These are phyloP conservation scores for Fusarium oxysporum DNA, from an alignment of 2,329 filamentous ascomycete species.

Conservation along the genomic window DNA sequence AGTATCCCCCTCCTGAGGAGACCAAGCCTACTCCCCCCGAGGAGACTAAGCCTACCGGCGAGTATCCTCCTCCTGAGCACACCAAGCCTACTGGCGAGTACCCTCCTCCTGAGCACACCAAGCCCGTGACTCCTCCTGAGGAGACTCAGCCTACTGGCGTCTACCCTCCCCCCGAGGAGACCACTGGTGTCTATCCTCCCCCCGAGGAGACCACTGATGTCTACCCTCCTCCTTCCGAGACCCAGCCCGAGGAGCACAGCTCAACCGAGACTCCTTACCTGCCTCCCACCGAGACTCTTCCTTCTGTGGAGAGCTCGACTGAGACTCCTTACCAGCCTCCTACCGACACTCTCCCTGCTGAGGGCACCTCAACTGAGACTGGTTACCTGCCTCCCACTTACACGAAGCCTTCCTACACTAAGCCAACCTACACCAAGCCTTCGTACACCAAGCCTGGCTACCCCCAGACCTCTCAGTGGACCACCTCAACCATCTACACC, in stretches of 20 bases:
- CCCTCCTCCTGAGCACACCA: background rate
- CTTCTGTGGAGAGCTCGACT: background rate
- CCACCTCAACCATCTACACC: slow-evolving; percentile 37
- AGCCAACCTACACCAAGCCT: slow-evolving; percentile 15
- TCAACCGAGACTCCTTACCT: background rate
- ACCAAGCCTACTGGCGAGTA: background rate
- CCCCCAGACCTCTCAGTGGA: slow-evolving; percentile 22
- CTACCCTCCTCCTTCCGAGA: background rate
- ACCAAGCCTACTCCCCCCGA: background rate
- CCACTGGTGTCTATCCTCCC: background rate
- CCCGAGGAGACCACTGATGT: background rate
- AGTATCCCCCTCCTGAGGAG: background rate
- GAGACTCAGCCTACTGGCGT: background rate
- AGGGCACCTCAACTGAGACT: background rate
- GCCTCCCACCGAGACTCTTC: background rate
- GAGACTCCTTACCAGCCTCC: background rate
- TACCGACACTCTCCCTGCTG: background rate
- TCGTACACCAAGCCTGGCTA: slow-evolving; percentile 11
- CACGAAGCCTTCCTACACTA: slow-evolving; percentile 12
- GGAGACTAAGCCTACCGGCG: background rate
- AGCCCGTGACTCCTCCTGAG: background rate
- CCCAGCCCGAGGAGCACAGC: background rate
- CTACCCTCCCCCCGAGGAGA: slow-evolving; percentile 5
- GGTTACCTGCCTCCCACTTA: background rate
- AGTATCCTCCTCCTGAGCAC: background rate